Evolutionary conservation across 2,329 filamentous ascomycete species (phyloP).

Genomic region (Fusarium chaquense): DNA sequence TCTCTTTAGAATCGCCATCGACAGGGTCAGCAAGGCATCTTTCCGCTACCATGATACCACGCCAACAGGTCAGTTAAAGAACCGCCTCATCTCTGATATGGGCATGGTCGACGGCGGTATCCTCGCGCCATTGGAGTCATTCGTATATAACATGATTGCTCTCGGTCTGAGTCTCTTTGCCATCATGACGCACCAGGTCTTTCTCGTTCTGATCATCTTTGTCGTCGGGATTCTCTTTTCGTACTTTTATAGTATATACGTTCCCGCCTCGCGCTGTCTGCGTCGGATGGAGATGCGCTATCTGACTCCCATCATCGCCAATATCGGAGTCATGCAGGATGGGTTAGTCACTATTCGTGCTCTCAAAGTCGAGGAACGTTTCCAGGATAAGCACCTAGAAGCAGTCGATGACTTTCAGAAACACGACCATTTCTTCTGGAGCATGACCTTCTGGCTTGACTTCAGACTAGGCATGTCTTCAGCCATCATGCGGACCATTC

Average conservation of each 20-base stretch:
- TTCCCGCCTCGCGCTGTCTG: constrained; percentile 85
- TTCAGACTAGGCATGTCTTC: constrained; percentile 75
- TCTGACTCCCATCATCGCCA: constrained; percentile 87
- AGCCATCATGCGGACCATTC: constrained; percentile 76
- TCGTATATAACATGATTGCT: constrained; percentile 76
- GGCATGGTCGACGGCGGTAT: constrained; percentile 91
- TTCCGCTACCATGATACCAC: constrained; percentile 95
- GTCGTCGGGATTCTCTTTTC: constrained; percentile 76
- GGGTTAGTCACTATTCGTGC: constrained; percentile 89
- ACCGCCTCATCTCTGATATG: constrained; percentile 90
- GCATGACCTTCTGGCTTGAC: constrained; percentile 84
- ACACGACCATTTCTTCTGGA: constrained; percentile 97
- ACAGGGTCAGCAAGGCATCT: constrained; percentile 79
- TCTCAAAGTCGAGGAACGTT: constrained; percentile 81
- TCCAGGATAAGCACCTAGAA: constrained; percentile 81
- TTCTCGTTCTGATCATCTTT: constrained; percentile 79
- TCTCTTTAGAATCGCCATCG: constrained; percentile 80
- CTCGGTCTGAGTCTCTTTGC: constrained; percentile 80
- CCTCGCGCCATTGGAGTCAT: constrained; percentile 76
- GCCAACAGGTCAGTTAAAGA: constrained; percentile 90
- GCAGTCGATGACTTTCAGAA: constrained; percentile 92
- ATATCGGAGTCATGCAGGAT: constrained; percentile 88
- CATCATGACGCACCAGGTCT: constrained; percentile 82
- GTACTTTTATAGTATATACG: constrained; percentile 78
- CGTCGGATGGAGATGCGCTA: constrained; percentile 91